Evolutionary conservation across 352 stramenopile species (phyloP).

Genomic region (Plasmopara muralis): DNA sequence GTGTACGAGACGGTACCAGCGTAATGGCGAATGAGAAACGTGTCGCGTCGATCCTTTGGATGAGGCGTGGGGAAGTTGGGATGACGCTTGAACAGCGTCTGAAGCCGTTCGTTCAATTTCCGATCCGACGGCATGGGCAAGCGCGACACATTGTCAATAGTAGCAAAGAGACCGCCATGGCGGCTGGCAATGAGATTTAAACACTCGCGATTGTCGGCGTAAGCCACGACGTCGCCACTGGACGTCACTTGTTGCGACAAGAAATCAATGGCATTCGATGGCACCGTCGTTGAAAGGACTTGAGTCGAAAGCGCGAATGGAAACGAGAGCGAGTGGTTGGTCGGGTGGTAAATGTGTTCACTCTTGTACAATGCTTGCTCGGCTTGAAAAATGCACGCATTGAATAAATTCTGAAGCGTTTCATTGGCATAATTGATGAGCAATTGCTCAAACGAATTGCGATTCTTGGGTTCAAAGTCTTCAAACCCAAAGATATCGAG

Average conservation of each 20-base stretch:
- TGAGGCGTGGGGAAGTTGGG: conserved; percentile 79
- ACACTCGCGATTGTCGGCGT: conserved; percentile 82
- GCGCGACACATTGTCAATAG: conserved; percentile 77
- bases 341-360: conserved; percentile 80
- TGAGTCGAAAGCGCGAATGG: conserved; percentile 53
- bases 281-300: conserved; percentile 24
- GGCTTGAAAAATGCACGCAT: conserved; percentile 80
- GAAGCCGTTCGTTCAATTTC: conserved; percentile 79
- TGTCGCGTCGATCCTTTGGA: conserved; percentile 77
- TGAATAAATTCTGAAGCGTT: conserved; percentile 86
- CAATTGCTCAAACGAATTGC: conserved; percentile 89
- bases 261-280: conserved; percentile 29
- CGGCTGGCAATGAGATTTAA: conserved; percentile 79
- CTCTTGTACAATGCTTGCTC: conserved; percentile 80
- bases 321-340: conserved; percentile 76
- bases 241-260: conserved; percentile 31
- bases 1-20: conserved; percentile 80
- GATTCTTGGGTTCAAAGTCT: conserved; percentile 83
- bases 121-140: conserved; percentile 84
- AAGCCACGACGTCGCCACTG: conserved; percentile 52
- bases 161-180: conserved; percentile 76
- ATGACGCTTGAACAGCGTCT: conserved; percentile 77
- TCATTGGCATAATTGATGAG: conserved; percentile 93
- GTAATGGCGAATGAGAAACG: conserved; percentile 83
- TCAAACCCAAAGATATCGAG: conserved; percentile 93